A percentile compares a stretch with the other conserved stretches of the same genome.
phyloP scores from a whole-genome alignment of 78 protist genomes.

The Dictyostelium firmibasis region DNA sequence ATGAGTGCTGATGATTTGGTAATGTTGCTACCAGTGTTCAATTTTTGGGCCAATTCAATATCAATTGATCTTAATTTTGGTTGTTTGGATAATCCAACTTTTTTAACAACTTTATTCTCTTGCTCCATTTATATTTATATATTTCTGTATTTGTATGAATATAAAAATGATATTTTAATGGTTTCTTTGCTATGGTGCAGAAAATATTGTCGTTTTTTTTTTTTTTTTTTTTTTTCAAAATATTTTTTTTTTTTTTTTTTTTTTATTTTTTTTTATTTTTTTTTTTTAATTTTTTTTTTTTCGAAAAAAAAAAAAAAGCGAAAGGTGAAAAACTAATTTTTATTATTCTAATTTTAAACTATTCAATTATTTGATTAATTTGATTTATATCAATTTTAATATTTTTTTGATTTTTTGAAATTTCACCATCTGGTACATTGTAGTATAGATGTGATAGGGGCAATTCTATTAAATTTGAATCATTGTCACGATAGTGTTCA shows the following conservation, averaged over 20 bases:
- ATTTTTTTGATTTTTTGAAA: neutral
- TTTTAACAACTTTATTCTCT: neutral
- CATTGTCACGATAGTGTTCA: neutral
- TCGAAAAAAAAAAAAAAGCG: neutral
- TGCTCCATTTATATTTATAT: neutral
- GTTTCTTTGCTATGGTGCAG: too few species aligned
- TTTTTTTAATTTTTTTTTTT: neutral
- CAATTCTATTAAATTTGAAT: neutral
- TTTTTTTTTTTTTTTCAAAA: too few species aligned
- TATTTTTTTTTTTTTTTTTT: too few species aligned
- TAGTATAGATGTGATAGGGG: neutral
- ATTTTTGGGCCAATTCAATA: neutral
- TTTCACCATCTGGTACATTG: neutral
- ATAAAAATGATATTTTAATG: too few species aligned
- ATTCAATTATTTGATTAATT: neutral
- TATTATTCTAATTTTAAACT: neutral
- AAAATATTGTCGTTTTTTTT: neutral
- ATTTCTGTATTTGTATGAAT: neutral
- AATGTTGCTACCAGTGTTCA: neutral
- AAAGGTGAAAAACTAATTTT: too few species aligned
- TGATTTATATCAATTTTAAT: neutral
- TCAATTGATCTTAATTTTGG: neutral
- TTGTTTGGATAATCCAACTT: neutral
- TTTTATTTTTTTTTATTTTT: neutral
- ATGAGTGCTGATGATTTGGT: neutral